phyloP scores from a whole-genome alignment of 2,329 filamentous ascomycete species.

The Purpureocillium takamizusanense region DNA sequence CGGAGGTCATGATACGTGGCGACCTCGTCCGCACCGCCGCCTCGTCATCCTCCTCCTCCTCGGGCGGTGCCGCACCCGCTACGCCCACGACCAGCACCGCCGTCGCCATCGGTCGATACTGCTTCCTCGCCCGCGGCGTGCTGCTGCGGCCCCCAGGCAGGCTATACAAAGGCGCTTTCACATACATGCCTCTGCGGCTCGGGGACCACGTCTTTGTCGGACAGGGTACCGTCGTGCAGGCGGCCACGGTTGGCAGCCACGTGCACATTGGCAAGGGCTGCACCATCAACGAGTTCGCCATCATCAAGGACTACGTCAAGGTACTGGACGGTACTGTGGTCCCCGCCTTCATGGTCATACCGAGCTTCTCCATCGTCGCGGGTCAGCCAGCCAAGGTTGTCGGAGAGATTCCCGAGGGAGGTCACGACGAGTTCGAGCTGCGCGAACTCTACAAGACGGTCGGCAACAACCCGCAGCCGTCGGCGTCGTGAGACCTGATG shows the following conservation, averaged over 20 bases:
- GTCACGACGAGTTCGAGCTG: conserved; percentile 54
- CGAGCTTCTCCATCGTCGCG: conserved; percentile 85
- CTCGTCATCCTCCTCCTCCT: conserved; percentile 22
- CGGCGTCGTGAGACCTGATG: conserved; percentile 13
- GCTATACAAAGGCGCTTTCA: conserved; percentile 68
- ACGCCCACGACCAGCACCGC: conserved; percentile 50
- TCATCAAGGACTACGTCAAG: conserved; percentile 88
- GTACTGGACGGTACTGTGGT: conserved; percentile 79
- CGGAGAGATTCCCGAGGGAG: conserved; percentile 70
- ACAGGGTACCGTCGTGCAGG: conserved; percentile 65
- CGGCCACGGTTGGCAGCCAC: conserved; percentile 74
- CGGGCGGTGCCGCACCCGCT: conserved; percentile 15
- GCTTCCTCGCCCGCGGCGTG: conserved; percentile 71
- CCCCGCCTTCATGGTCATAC: conserved; percentile 82
- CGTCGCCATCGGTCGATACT: conserved; percentile 85
- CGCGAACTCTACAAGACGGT: conserved; percentile 56
- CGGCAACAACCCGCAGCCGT: conserved; percentile 42
- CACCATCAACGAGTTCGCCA: conserved; percentile 75
- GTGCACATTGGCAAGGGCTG: conserved; percentile 75
- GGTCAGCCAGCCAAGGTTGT: conserved; percentile 72
- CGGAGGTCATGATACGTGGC: conserved; percentile 87
- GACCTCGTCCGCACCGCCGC: conserved; percentile 62
- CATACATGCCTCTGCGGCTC: conserved; percentile 83
- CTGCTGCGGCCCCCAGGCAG: conserved; percentile 77
- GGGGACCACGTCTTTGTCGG: conserved; percentile 93